These are phyloP conservation scores for Mortierella sp. DNA, from an alignment of 371 early-diverging fungal species.

Conservation along the genomic window DNA sequence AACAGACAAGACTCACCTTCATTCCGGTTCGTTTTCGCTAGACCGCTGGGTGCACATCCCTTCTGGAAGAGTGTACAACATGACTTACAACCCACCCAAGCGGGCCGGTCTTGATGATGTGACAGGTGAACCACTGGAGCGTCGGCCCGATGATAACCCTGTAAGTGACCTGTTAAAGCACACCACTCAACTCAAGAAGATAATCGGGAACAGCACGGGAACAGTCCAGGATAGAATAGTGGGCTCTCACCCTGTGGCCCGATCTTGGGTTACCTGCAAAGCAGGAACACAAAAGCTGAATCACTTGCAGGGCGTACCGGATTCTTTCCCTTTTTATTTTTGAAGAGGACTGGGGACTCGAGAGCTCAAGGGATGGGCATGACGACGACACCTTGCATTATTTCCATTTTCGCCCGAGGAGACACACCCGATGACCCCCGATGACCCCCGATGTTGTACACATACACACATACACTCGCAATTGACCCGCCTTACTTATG, in stretches of 20 bases:
- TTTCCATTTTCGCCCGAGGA: conserved; percentile 31
- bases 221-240: not conserved
- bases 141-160: conserved; percentile 93
- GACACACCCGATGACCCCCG: not conserved
- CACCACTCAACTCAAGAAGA: not conserved
- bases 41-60: conserved; percentile 96
- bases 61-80: conserved; percentile 93
- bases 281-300: not conserved
- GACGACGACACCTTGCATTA: not conserved
- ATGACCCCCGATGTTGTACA: not conserved
- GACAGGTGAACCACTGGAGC: conserved; percentile 90
- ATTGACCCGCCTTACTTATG: not conserved
- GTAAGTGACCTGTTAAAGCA: too few species aligned
- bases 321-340: not conserved
- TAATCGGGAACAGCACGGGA: not conserved
- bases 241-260: too few species aligned
- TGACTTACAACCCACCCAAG: conserved; percentile 94
- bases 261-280: too few species aligned
- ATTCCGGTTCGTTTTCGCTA: conserved; percentile 39
- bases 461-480: not conserved
- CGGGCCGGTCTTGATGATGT: conserved; percentile 87
- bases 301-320: not conserved
- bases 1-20: too few species aligned
- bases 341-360: too few species aligned
- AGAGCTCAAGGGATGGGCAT: not conserved